phyloP scores from a whole-genome alignment of 2,329 filamentous ascomycete genomes.

The Epichloe sp. region DNA sequence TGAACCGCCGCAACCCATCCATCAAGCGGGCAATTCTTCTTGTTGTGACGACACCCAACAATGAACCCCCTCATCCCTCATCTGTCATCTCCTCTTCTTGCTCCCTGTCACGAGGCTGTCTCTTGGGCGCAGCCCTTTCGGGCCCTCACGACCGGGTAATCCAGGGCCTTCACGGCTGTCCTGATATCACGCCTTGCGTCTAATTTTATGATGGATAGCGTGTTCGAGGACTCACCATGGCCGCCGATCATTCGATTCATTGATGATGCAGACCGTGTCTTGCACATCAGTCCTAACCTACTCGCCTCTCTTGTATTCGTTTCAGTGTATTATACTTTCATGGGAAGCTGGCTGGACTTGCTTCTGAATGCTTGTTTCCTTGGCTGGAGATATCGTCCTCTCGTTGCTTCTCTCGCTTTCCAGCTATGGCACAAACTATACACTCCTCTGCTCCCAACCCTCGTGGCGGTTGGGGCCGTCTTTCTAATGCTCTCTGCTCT shows the following conservation, averaged over 20 bases:
- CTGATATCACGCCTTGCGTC: neutral
- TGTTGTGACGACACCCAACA: neutral
- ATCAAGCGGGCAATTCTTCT: neutral
- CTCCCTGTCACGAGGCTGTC: conserved; percentile 1
- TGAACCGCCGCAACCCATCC: neutral
- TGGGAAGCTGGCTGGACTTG: conserved; percentile 13
- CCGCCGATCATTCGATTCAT: conserved; percentile 8
- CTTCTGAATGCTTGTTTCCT: conserved; percentile 4
- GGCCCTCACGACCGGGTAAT: neutral
- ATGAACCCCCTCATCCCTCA: neutral
- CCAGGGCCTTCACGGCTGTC: neutral
- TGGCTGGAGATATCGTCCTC: neutral
- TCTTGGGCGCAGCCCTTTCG: neutral
- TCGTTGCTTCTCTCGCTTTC: neutral
- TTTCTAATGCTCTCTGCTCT: neutral
- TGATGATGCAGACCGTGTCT: conserved; percentile 11
- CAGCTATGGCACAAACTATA: neutral
- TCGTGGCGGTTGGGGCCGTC: neutral
- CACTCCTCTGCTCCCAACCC: neutral
- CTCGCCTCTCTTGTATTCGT: neutral
- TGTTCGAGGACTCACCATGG: conserved; percentile 14
- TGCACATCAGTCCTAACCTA: neutral
- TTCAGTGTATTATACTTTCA: conserved; percentile 10
- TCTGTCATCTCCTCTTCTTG: conserved; percentile 1
- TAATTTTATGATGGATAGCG: conserved; percentile 13